phyloP scores from a whole-genome alignment of 1,284 basidiomycete genomes.

The Cryptococcus sp. region DNA sequence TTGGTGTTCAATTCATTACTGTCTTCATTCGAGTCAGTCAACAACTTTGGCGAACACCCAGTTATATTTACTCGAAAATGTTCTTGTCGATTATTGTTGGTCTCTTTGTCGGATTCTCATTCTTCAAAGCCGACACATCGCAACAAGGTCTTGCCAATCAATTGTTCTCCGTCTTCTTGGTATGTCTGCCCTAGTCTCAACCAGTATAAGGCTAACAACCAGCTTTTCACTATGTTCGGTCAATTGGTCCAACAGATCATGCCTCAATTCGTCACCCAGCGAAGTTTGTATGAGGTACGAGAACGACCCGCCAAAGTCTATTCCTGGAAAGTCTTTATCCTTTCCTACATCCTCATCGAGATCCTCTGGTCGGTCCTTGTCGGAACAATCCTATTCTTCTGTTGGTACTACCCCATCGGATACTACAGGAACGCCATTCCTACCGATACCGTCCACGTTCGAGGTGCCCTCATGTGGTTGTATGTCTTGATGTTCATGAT shows the following conservation, averaged over 20 bases:
- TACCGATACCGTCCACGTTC: conserved; percentile 35
- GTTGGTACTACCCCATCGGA: conserved; percentile 50
- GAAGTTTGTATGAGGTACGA: conserved; percentile 64
- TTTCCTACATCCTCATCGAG: conserved; percentile 47
- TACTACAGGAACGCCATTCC: conserved; percentile 44
- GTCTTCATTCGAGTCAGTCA: conserved; percentile 56
- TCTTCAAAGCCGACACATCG: conserved; percentile 64
- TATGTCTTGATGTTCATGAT: conserved; percentile 43
- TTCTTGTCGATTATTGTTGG: conserved; percentile 46
- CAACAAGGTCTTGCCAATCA: conserved; percentile 76
- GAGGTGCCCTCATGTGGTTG: conserved; percentile 45
- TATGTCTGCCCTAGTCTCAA: conserved; percentile 37
- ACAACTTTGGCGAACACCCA: conserved; percentile 61
- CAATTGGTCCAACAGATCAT: conserved; percentile 49
- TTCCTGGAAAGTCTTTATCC: conserved; percentile 67
- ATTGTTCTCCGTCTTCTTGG: conserved; percentile 58
- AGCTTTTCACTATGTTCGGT: conserved; percentile 46
- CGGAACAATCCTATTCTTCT: conserved; percentile 47
- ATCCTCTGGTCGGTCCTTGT: conserved; percentile 51
- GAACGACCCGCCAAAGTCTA: conserved; percentile 75
- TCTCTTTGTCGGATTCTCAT: conserved; percentile 52
- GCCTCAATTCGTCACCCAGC: conserved; percentile 52
- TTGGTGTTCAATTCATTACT: conserved; percentile 54
- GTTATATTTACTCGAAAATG: conserved; percentile 72
- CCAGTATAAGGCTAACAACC: neutral